Base-by-base conservation (phyloP, 1,139 yeast species). In the Suhomyces yuchorum region DNA sequence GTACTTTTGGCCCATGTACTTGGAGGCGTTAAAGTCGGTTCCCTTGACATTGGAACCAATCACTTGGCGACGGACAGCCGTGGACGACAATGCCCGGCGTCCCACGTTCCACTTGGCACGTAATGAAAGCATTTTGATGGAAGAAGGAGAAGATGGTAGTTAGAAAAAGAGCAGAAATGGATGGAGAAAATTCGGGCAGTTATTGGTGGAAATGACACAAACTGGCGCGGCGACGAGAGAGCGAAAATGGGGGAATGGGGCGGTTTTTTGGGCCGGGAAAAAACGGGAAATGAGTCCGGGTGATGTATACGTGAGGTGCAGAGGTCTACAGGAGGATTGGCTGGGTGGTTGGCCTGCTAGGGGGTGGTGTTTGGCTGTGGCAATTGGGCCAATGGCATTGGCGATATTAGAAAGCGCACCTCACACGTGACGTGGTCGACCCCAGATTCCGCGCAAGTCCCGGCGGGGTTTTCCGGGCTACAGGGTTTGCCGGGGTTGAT, bases 1-100 rank as follows among this genome's bases (percentile, higher is more conserved):
- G 73, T 92, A 92, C 67, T 90, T 88, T 60, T 85, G 87, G 53
- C 80, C 76, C 77, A 82, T 79, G 51, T 56, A 55, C 50, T 63
- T 62, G 54, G 65, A 56, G 35, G 66, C 60, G 56, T 75, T 73
- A 58, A 68, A 68, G 46, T 74, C 75, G 54, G 71, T 70, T 54
- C 85, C 86, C 58, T 79, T 78, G 53, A 80, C 67, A 54, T 73
- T 68, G 42, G 67, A 55, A 32, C 80, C 80, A 51, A 74, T 68
- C 50, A 72, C 70, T 60, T 75, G 78, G 40, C 58, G 56, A 48
- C 62, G 57, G 32, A 63, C 63, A 18, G 62, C 48, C 28, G 73
- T 56, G 22, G 65, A 54, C 40, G 76, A 68, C 54, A 73, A 71
- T 30, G 48, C 50, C 17, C 49, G 18, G 28, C 49, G 48, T 18